A percentile compares a stretch with the other conserved stretches of the same genome.
phyloP scores from a whole-genome alignment of 768 basidiomycete genomes.

The Collybia sordida region DNA sequence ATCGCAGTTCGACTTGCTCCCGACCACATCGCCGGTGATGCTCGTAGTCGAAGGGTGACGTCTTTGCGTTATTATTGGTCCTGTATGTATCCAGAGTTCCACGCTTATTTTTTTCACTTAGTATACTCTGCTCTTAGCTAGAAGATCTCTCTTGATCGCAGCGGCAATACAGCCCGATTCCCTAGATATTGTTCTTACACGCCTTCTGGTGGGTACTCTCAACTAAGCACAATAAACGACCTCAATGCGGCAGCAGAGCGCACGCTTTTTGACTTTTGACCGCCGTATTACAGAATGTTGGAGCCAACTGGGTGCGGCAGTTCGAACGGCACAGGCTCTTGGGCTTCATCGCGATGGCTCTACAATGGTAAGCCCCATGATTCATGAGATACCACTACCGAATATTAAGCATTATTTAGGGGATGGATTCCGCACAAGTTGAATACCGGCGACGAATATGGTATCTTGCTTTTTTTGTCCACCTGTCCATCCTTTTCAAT shows the following conservation, averaged over 20 bases:
- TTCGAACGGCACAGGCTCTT: constrained; percentile 90
- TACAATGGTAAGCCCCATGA: constrained; percentile 56
- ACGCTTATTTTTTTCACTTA: constrained; percentile 1
- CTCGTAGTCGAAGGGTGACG: constrained; percentile 70
- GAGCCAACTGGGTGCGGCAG: constrained; percentile 92
- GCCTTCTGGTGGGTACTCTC: constrained; percentile 70
- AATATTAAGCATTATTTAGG: constrained; percentile 34
- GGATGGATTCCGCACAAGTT: constrained; percentile 70
- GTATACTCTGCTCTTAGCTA: constrained; percentile 48
- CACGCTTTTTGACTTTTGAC: constrained; percentile 66
- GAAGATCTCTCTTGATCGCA: constrained; percentile 84
- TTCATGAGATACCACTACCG: background rate
- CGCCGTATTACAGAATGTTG: constrained; percentile 93
- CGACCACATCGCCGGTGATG: constrained; percentile 80
- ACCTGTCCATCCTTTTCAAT: background rate
- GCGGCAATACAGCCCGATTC: constrained; percentile 94
- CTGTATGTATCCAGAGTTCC: constrained; percentile 49
- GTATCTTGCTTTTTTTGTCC: constrained; percentile 38
- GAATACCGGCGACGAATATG: constrained; percentile 92
- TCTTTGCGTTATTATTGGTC: constrained; percentile 95
- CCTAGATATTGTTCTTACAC: constrained; percentile 86
- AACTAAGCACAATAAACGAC: constrained; percentile 36
- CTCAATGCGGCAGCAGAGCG: constrained; percentile 42
- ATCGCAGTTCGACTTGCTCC: constrained; percentile 85
- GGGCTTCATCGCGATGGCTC: constrained; percentile 90